Evolutionary conservation across 2,329 filamentous ascomycete genomes (phyloP).

Genomic region (Neofusicoccum sp.): DNA sequence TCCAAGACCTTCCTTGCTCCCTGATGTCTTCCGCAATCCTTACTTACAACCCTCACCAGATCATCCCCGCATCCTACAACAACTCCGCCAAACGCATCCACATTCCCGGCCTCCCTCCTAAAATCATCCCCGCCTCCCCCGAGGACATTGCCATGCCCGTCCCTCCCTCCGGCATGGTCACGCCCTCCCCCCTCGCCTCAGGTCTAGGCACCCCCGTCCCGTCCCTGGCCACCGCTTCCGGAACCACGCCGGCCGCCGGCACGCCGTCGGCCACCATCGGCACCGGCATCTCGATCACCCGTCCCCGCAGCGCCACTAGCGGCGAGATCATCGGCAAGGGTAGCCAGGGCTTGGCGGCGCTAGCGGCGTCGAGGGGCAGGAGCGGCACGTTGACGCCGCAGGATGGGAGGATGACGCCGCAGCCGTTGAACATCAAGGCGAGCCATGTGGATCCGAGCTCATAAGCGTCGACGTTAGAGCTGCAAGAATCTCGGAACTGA

Average conservation of each 20-base stretch:
- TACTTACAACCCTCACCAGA: constrained; percentile 46
- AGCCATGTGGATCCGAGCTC: constrained; percentile 18
- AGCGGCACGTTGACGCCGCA: constrained; percentile 17
- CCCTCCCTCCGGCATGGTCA: constrained; percentile 54
- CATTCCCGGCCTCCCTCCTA: constrained; percentile 66
- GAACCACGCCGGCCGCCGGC: neutral
- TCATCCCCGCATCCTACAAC: constrained; percentile 95
- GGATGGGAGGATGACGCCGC: constrained; percentile 12
- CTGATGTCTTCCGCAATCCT: neutral
- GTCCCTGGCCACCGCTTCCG: neutral
- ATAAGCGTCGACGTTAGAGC: neutral
- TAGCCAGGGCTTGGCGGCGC: constrained; percentile 2
- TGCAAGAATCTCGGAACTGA: neutral
- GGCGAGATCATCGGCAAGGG: constrained; percentile 11
- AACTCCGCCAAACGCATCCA: constrained; percentile 90
- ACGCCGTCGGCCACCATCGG: neutral
- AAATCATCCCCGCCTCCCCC: constrained; percentile 72
- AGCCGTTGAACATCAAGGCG: constrained; percentile 17
- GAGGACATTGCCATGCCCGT: constrained; percentile 80
- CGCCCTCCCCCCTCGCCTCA: constrained; percentile 34
- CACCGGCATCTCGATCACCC: neutral
- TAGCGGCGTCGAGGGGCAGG: neutral
- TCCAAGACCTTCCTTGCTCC: constrained; percentile 18
- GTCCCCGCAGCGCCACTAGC: constrained; percentile 2
- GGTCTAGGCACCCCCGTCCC: constrained; percentile 37